Percentiles rank a stretch among this genome's conserved stretches.
Conservation (phyloP, 805 yeast genomes). For the Alloascoidea africana region DNA sequence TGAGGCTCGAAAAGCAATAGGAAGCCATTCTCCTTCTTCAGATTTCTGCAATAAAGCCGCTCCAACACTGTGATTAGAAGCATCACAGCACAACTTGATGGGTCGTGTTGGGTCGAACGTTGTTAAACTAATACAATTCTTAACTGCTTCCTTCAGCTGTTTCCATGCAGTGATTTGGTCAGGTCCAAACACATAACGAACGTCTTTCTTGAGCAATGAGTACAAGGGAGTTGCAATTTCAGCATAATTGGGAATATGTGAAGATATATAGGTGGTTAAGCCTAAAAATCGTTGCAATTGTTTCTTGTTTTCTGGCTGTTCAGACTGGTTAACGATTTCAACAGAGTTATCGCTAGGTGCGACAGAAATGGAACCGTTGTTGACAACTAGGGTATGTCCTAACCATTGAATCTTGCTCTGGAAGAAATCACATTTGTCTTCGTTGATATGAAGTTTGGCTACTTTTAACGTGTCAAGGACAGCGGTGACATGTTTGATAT, state of each 20-base stretch:
- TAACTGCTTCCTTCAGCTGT: neutral
- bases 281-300: constrained; percentile 1
- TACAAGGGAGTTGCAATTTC: neutral
- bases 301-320: neutral
- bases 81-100: constrained; percentile 1
- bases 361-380: neutral
- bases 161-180: neutral
- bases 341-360: neutral
- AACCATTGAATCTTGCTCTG: neutral
- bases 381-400: constrained; percentile 1
- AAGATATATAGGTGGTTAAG: neutral
- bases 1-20: neutral
- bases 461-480: neutral
- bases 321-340: neutral
- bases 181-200: neutral
- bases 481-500: neutral
- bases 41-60: neutral
- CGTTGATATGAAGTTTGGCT: neutral
- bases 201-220: neutral
- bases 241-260: neutral
- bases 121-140: neutral
- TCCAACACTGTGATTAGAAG: neutral
- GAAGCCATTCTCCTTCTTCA: neutral
- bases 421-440: constrained; percentile 1
- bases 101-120: neutral